A percentile compares a stretch with the other conserved stretches of the same genome.
These are phyloP conservation scores for Diaporthe batatas DNA, from an alignment of 2,329 filamentous ascomycete genomes.

Conservation along the genomic window DNA sequence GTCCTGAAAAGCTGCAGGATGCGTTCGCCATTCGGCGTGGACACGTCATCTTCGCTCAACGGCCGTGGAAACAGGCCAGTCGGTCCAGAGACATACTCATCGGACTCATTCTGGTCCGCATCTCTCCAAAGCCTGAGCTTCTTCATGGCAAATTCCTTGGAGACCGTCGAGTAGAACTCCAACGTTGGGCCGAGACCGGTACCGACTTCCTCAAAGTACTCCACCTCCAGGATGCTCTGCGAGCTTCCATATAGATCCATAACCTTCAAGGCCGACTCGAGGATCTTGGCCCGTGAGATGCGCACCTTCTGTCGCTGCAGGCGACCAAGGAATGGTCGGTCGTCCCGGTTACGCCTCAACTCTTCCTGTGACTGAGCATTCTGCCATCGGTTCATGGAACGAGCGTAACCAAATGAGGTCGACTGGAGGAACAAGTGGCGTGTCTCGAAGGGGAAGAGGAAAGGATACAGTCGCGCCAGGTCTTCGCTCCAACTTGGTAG, in stretches of 20 bases:
- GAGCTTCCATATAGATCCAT: slow-evolving; percentile 99
- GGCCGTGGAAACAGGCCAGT: slow-evolving; percentile 93
- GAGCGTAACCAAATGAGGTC: slow-evolving; percentile 96
- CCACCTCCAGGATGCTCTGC: slow-evolving; percentile 94
- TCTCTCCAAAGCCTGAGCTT: slow-evolving; percentile 98
- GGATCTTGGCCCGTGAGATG: slow-evolving; percentile 92
- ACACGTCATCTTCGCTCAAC: slow-evolving; percentile 82
- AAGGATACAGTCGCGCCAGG: slow-evolving; percentile 91
- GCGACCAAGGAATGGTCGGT: slow-evolving; percentile 90
- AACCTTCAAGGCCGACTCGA: slow-evolving; percentile 97
- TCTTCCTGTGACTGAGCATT: slow-evolving; percentile 88
- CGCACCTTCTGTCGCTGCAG: slow-evolving; percentile 98
- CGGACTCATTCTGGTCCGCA: slow-evolving; percentile 78
- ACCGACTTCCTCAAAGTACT: slow-evolving; percentile 98
- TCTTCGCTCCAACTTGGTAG: slow-evolving; percentile 97
- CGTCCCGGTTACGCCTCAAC: slow-evolving; percentile 85
- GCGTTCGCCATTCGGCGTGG: slow-evolving; percentile 84
- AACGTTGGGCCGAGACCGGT: slow-evolving; percentile 95
- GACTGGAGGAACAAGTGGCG: slow-evolving; percentile 97
- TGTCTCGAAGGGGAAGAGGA: slow-evolving; percentile 98
- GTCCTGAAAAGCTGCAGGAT: slow-evolving; percentile 91
- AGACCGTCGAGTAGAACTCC: slow-evolving; percentile 98
- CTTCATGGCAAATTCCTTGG: slow-evolving; percentile 96
- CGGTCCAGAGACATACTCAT: slow-evolving; percentile 87
- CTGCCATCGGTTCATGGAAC: slow-evolving; percentile 98